Evolutionary conservation across 164 flowering plant genomes (phyloP).

Genomic region (Cinnamomum chago): DNA sequence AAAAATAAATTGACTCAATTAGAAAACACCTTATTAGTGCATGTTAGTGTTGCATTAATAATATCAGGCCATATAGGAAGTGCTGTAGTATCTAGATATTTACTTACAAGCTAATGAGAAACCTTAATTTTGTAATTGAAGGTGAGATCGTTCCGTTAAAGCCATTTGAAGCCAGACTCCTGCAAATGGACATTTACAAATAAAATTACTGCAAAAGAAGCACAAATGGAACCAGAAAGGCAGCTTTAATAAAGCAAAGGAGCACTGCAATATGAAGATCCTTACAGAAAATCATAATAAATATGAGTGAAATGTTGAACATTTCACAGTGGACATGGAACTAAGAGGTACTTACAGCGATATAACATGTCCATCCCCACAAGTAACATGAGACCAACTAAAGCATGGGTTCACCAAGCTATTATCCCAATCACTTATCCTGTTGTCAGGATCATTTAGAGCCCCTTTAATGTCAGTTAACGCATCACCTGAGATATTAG

Average conservation of each 20-base stretch:
- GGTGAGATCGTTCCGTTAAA: conserved; percentile 77
- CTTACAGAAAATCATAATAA: background rate
- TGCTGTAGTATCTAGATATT: background rate
- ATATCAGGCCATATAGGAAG: background rate
- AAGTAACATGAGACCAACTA: conserved; percentile 87
- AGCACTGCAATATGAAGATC: background rate
- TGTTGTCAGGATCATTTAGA: conserved; percentile 53
- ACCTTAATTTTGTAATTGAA: conserved; percentile 62
- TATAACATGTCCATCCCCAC: conserved; percentile 61
- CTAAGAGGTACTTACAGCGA: conserved; percentile 56
- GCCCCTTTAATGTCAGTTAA: conserved; percentile 45
- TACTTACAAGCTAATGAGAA: conserved; percentile 68
- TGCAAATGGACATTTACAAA: conserved; percentile 33
- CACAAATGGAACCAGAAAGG: conserved; percentile 9
- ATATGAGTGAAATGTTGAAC: background rate
- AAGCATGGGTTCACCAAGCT: conserved; percentile 70
- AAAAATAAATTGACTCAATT: background rate
- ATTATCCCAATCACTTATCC: conserved; percentile 54
- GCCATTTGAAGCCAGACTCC: conserved; percentile 75
- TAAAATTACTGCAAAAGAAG: conserved; percentile 14
- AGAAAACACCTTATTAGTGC: background rate
- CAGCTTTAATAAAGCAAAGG: conserved; percentile 2
- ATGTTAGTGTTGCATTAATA: background rate
- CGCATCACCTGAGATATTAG: conserved; percentile 57
- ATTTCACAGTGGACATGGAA: background rate